These are phyloP conservation scores for Nadsonia starkeyi-henricii DNA, from an alignment of 1,139 yeast genomes.

Conservation along the genomic window DNA sequence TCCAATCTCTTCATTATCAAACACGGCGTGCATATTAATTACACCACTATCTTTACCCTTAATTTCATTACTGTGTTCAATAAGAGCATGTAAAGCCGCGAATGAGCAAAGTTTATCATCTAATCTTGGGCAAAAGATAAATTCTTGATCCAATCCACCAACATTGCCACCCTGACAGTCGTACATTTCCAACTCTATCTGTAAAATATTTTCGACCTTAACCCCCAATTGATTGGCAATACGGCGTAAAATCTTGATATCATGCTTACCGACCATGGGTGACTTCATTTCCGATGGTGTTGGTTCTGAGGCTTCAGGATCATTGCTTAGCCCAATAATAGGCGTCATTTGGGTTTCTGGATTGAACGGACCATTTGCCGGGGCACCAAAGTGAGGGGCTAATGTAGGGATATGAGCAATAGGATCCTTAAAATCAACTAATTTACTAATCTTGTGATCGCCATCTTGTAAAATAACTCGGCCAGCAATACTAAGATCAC, in stretches of 20 bases:
- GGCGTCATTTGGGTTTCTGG: conserved; percentile 75
- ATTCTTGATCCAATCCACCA: conserved; percentile 78
- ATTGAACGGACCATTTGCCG: conserved; percentile 61
- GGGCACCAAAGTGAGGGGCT: conserved; percentile 77
- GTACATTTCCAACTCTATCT: conserved; percentile 65
- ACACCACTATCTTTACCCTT: conserved; percentile 32
- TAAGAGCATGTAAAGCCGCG: conserved; percentile 55
- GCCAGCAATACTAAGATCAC: conserved; percentile 80
- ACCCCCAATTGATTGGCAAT: conserved; percentile 50
- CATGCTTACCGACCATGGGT: conserved; percentile 53
- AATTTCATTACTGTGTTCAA: conserved; percentile 21
- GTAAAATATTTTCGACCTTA: conserved; percentile 44
- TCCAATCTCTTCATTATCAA: conserved; percentile 91
- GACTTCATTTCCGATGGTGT: conserved; percentile 34
- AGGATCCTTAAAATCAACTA: conserved; percentile 66
- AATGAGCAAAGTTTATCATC: conserved; percentile 81
- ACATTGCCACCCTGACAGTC: conserved; percentile 67
- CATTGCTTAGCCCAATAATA: conserved; percentile 42
- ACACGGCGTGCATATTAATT: conserved; percentile 59
- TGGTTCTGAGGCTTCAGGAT: conserved; percentile 9
- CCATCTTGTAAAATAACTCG: conserved; percentile 49
- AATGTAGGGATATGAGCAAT: conserved; percentile 75
- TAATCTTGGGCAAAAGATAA: conserved; percentile 72
- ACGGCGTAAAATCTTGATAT: conserved; percentile 49
- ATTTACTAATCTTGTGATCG: conserved; percentile 34